Percentiles rank a stretch among this genome's conserved stretches.
Conservation (phyloP, 345 rosid genomes). For the Salix suchowensis region DNA sequence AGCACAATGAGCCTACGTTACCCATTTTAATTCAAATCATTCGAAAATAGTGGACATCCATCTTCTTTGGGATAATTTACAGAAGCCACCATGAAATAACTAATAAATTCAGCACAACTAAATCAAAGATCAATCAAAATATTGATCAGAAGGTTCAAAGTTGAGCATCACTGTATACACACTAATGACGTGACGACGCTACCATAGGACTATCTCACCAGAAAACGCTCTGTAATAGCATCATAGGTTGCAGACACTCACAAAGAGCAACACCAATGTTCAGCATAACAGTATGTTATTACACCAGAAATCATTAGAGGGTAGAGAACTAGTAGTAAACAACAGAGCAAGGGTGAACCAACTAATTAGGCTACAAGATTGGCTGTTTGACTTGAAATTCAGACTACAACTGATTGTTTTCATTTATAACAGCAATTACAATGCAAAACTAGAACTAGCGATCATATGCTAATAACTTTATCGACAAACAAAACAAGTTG, state of each 20-base stretch:
- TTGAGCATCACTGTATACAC: not conserved
- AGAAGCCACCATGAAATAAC: not conserved
- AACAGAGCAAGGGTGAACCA: not conserved
- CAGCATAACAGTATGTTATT: no score
- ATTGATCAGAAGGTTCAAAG: not conserved
- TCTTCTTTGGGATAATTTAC: not conserved
- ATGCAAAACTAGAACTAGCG: not conserved
- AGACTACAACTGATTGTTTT: not conserved
- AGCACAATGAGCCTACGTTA: not conserved
- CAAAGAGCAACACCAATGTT: not conserved
- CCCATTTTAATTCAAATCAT: not conserved
- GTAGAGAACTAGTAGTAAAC: not conserved
- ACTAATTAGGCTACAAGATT: not conserved
- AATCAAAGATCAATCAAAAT: not conserved
- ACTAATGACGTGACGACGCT: not conserved
- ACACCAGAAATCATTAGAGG: not conserved
- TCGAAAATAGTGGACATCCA: not conserved
- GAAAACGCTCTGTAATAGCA: not conserved
- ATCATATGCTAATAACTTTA: not conserved
- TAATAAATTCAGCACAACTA: not conserved
- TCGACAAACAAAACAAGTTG: not conserved
- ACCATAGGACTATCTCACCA: not conserved
- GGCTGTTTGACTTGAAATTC: not conserved
- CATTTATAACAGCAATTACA: not conserved
- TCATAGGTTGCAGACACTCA: not conserved